These are phyloP conservation scores for Cutaneotrichosporon spelunceum DNA, from an alignment of 1,284 basidiomycete species.

Conservation along the genomic window DNA sequence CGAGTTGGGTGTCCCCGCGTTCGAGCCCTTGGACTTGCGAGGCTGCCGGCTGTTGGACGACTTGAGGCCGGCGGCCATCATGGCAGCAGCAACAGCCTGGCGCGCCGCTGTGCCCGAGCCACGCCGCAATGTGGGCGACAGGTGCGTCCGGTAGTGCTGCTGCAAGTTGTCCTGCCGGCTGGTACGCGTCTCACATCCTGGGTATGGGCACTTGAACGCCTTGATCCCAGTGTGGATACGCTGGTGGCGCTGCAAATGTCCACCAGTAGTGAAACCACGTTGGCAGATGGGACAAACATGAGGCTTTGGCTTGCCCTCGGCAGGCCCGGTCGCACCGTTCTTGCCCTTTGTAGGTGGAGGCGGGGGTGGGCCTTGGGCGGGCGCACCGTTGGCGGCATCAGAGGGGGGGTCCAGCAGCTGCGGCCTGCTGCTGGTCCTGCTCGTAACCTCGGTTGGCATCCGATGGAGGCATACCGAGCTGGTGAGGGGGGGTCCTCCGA, in stretches of 20 bases:
- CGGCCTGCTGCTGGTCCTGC: constrained; percentile 13
- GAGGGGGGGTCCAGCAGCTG: background rate
- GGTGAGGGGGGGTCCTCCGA: constrained; percentile 4
- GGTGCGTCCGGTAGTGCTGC: constrained; percentile 50
- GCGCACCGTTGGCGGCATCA: constrained; percentile 1
- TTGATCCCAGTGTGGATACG: constrained; percentile 50
- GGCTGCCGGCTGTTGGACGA: constrained; percentile 40
- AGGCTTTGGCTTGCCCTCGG: constrained; percentile 47
- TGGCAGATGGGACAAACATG: constrained; percentile 47
- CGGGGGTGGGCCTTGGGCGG: constrained; percentile 12
- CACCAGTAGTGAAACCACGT: constrained; percentile 47
- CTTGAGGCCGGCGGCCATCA: constrained; percentile 49
- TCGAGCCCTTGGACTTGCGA: constrained; percentile 46
- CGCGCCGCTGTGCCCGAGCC: constrained; percentile 47
- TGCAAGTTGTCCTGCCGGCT: constrained; percentile 49
- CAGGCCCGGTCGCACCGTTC: constrained; percentile 48
- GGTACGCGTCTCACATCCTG: constrained; percentile 48
- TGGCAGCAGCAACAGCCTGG: constrained; percentile 46
- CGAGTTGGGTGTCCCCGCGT: constrained; percentile 43
- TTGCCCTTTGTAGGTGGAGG: constrained; percentile 38
- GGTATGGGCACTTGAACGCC: constrained; percentile 50
- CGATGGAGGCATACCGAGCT: constrained; percentile 6
- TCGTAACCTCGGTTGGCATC: constrained; percentile 16
- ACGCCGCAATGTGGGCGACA: constrained; percentile 45
- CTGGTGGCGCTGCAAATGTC: constrained; percentile 49